phyloP scores from a whole-genome alignment of 2,329 filamentous ascomycete genomes.

The Pleomassaria siparia region DNA sequence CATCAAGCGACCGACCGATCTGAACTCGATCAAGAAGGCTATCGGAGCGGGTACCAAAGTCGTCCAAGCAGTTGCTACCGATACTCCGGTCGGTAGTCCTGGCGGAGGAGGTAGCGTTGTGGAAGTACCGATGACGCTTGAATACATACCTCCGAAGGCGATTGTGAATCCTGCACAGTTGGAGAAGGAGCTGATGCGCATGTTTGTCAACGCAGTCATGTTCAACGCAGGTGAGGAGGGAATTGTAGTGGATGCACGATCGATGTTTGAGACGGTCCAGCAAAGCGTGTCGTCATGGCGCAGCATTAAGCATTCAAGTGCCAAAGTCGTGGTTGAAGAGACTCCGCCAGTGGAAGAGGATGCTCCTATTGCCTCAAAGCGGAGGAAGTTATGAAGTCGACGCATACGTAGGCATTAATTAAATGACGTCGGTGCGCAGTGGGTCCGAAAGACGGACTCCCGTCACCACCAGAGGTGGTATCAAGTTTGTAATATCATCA shows the following conservation, averaged over 20 bases:
- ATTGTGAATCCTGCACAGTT: constrained; percentile 93
- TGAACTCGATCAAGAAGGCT: constrained; percentile 54
- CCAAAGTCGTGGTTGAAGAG: constrained; percentile 31
- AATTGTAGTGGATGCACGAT: constrained; percentile 81
- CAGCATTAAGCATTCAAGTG: constrained; percentile 60
- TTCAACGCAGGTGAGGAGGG: constrained; percentile 93
- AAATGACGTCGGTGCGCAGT: too few relatives aligned
- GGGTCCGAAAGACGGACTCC: too few relatives aligned
- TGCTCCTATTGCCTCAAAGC: constrained; percentile 22
- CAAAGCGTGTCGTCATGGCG: constrained; percentile 75
- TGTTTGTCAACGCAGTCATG: constrained; percentile 99
- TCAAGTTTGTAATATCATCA: too few relatives aligned
- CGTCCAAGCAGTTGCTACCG: constrained; percentile 54
- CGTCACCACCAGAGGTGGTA: too few relatives aligned
- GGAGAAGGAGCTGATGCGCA: constrained; percentile 89
- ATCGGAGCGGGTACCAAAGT: constrained; percentile 58
- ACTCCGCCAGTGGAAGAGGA: constrained; percentile 30
- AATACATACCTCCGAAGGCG: constrained; percentile 80
- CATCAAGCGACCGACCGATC: constrained; percentile 54
- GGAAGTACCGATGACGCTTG: constrained; percentile 66
- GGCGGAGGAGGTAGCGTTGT: constrained; percentile 53
- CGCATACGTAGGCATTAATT: too few relatives aligned
- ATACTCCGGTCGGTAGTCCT: constrained; percentile 62
- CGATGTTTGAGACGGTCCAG: constrained; percentile 89
- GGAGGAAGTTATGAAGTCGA: constrained; percentile 27